Evolutionary conservation across 1,139 yeast species (phyloP), one percentile per base, ranked within the genome.

Genomic region (Taphrina flavorubra): DNA sequence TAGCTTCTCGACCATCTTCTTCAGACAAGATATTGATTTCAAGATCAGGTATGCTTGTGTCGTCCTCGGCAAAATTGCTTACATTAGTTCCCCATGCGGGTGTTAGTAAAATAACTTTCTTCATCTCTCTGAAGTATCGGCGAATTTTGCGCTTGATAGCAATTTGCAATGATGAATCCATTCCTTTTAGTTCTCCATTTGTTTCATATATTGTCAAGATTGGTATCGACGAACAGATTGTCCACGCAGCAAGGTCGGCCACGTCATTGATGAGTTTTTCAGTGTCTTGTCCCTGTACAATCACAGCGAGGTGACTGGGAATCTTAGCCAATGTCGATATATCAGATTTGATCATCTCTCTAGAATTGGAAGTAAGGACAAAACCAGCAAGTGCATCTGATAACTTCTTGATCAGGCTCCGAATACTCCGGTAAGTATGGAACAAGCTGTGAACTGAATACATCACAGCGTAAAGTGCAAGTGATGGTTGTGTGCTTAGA

Each of bases 1-100:
- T 86, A 20, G 97, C 88, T 68, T 92, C 89, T 72, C 96, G 87
- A 6, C 99, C 99, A 77, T 95, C 98, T 60, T 86, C 85, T 60
- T 84, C 82, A 31, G 95, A 87, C 51, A 92, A 79, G 69, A 95
- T 79, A 53, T 86, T 83, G 71, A 94, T 83, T 67, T 84, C 86
- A 69, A 94, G 82, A 69, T 86, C 87, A 16, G 67, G 55, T n/a
- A 63, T 31, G 20, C 67, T 57, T 39, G 49, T 39, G 16, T 63
- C 67, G 13, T 46, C 61, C 1, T 63, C 67, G 5, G 25, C 42
- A 14, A 39, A 39, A 34, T 53, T 63, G 18, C 46, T 42, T 8
- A n/a, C 31, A 13, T 14, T 6, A 7, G 60, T 53, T 5, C 55
- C 67, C 67, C 67, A 63, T 3, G 61, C 67, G 5, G 67, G 67